Evolutionary conservation across 164 flowering plant species (phyloP), one percentile per base, ranked within the genome.

Genomic region (Pachysandra terminalis): DNA sequence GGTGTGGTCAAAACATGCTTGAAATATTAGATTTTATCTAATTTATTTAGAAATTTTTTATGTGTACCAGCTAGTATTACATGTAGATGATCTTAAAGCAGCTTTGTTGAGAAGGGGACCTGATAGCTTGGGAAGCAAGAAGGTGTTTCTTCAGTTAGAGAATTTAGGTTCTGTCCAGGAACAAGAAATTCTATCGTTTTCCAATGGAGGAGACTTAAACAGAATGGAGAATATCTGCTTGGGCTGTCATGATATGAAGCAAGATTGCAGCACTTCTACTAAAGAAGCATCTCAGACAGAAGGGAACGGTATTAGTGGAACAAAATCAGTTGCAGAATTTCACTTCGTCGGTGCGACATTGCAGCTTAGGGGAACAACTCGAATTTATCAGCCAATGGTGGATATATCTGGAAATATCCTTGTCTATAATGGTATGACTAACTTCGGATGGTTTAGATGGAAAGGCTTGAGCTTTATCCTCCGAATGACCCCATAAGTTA

Each of bases 51-150:
- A 45, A 15, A 45, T 3, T 32, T 32, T 67, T 58, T 73, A 75
- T 73, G 71, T 60, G 37, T 32, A 59, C 17, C 75, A 83, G 84
- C 54, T 67, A 27, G 64, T 55, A 12, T 78, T 86, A 53, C 77
- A 87, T 10, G 56, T 82, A 12, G 90, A 87, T 54, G 87, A 82
- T 74, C 73, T 92, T 14, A 81, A 83, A 74, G 82, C 70, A 56
- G 88, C 84, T 69, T 71, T 95, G 40, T 66, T 73, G 23, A 84
- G 97, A 75, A 73, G 99, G 56, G 99, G 99, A 62, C 99, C 99
- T 45, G 98, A 95, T 76, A 85, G 87, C 69, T 71, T 89, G 58
- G 97, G 95, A 67, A 77, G 75, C 75, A 78, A 75, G 75, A 86
- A 74, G 74, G 57, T 90, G 35, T 61, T 70, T 9, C 82, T 88